Evolutionary conservation across 257 asterid genomes (phyloP), one percentile per base, ranked within the genome.

Genomic region (Lycium barbarum): DNA sequence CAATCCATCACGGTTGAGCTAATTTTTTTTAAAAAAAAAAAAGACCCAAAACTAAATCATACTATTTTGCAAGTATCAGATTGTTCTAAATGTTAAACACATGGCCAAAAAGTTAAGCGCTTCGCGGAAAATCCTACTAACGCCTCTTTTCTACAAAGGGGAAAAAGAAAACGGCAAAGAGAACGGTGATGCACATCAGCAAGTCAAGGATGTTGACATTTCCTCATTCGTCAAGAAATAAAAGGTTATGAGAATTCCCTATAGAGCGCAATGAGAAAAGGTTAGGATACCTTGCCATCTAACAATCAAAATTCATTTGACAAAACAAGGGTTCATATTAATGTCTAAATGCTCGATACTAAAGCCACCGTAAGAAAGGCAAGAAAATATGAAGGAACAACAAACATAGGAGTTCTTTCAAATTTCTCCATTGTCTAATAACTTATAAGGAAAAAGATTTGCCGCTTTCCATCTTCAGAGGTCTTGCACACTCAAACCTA

Each of bases 401-500:
- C 38, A 63, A 22, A 9, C 36, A 63, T 9, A 63, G 11, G 70
- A 22, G 70, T 10, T 63, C 15, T 22, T 20, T 63, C 38, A 20
- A 63, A 63, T 20, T 22, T 63, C 36, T 20, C 38, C 17, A 20
- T 63, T 63, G 70, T 63, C 40, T 63, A 22, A 63, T 22, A 63
- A 72, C 10, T 58, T 58, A 1, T 58, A 58, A 58, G 22, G 9
- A 7, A 57, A 58, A 58, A 58, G 65, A 58, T 18, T 18, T 18
- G 65, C 7, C 1, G 65, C 11, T 18, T 18, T 58, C 11, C 26
- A 58, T 58, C 26, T 58, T 86, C 82, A 86, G 20, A 86, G 86
- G 57, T 86, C 88, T 72, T 86, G 88, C 83, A 86, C 86, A 8
- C 79, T 83, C 88, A 86, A 86, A 79, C 88, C 88, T 86, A 86